Percentiles rank a stretch among this genome's conserved stretches.
phyloP scores from a whole-genome alignment of 169 alveolate species.

The Plasmodium blacklocki region DNA sequence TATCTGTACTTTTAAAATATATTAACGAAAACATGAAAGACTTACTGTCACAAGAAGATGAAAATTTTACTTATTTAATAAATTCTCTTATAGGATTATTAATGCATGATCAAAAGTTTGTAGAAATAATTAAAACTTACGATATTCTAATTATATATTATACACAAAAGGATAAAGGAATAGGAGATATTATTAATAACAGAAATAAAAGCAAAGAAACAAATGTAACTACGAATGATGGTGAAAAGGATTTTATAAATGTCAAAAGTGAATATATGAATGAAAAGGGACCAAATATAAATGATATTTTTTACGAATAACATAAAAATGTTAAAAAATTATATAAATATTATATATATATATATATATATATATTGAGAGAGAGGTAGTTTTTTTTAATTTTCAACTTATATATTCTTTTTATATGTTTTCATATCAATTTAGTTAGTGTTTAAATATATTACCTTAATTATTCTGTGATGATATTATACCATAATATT shows the following conservation, averaged over 20 bases:
- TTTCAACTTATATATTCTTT: neutral
- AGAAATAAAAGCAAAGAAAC: neutral
- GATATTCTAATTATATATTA: slow-evolving; percentile 17
- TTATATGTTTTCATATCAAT: neutral
- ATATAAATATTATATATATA: neutral
- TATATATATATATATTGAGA: neutral
- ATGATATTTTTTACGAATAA: neutral
- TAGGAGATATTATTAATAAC: slow-evolving; percentile 11
- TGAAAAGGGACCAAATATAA: neutral
- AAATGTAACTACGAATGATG: neutral
- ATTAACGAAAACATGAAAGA: slow-evolving; percentile 19
- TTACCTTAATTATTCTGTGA: too few species aligned
- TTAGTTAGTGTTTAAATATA: too few species aligned
- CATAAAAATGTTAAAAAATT: neutral
- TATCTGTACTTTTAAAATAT: slow-evolving; percentile 23
- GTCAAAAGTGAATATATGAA: too few species aligned
- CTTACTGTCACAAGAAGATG: slow-evolving; percentile 15
- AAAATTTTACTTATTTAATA: slow-evolving; percentile 30
- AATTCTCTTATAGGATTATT: slow-evolving; percentile 16
- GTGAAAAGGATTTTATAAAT: neutral
- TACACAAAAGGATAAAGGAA: slow-evolving; percentile 1
- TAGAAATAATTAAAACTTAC: slow-evolving; percentile 6
- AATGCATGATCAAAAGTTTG: slow-evolving; percentile 22
- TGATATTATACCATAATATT: too few species aligned
- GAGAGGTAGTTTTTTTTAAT: too few species aligned